Percentiles rank a stretch among this genome's conserved stretches.
These are phyloP conservation scores for Drechmeria coniospora DNA, from an alignment of 2,329 filamentous ascomycete genomes.

Conservation along the genomic window DNA sequence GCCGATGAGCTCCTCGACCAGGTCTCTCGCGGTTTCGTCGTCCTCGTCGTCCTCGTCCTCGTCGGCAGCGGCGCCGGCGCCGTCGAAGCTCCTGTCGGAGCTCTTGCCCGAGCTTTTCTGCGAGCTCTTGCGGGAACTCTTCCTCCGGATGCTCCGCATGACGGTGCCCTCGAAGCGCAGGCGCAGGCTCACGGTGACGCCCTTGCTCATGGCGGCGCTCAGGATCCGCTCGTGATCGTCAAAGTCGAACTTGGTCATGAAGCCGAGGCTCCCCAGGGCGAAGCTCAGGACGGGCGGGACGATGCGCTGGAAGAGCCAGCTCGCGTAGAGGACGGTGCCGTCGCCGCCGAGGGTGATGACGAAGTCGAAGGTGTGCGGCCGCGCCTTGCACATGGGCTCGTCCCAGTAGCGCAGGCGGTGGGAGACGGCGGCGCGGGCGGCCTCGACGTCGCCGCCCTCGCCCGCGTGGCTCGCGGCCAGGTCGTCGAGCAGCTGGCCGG, in stretches of 20 bases:
- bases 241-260: constrained; percentile 94
- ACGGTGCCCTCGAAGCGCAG: constrained; percentile 86
- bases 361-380: constrained; percentile 85
- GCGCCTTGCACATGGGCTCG: constrained; percentile 56
- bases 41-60: constrained; percentile 24
- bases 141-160: constrained; percentile 57
- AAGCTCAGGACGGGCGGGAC: constrained; percentile 91
- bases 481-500: constrained; percentile 49
- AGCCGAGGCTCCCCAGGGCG: constrained; percentile 78
- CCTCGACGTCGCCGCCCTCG: constrained; percentile 16
- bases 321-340: constrained; percentile 91
- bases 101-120: constrained; percentile 5
- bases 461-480: constrained; percentile 29
- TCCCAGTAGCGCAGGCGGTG: constrained; percentile 69
- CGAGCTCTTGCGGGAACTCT: constrained; percentile 12
- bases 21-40: constrained; percentile 36
- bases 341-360: constrained; percentile 85
- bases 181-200: constrained; percentile 75
- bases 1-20: constrained; percentile 82
- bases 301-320: constrained; percentile 91
- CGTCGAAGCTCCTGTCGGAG: too few species aligned
- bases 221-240: constrained; percentile 55
- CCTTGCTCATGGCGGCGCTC: constrained; percentile 57
- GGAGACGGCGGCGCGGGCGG: constrained; percentile 20
- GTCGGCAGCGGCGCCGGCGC: too few species aligned